Evolutionary conservation across 108 stramenopile genomes (phyloP).

Genomic region (Parietichytrium sp.): DNA sequence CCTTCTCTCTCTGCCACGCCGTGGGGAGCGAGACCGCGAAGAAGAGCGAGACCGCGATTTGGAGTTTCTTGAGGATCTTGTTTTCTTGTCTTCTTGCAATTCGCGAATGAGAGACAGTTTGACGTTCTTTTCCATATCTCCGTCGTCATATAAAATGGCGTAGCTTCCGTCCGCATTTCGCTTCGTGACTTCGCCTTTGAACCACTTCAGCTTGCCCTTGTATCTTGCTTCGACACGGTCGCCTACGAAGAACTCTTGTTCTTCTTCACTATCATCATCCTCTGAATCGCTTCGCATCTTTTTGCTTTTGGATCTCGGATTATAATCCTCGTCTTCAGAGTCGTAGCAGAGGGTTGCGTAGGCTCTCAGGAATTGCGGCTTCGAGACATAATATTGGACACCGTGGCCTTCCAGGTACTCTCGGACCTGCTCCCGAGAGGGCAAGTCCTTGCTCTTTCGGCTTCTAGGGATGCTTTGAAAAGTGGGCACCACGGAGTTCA

Average conservation of each 20-base stretch:
- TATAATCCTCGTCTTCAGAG: not conserved
- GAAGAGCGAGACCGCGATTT: not conserved
- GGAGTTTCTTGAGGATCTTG: not conserved
- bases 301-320: not conserved
- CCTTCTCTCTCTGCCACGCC: too few relatives aligned
- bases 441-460: not conserved
- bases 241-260: not conserved
- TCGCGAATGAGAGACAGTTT: not conserved
- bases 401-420: not conserved
- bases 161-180: conserved; percentile 28
- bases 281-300: not conserved
- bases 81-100: too few relatives aligned
- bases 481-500: not conserved
- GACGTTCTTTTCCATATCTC: conserved; percentile 35
- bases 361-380: not conserved
- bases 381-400: conserved; percentile 3
- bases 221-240: conserved; percentile 36
- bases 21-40: too few relatives aligned
- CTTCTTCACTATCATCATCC: not conserved
- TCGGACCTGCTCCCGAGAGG: not conserved
- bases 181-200: not conserved
- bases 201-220: conserved; percentile 21
- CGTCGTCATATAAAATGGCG: conserved; percentile 45
- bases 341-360: not conserved
- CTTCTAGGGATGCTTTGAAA: not conserved